Conservation (phyloP, 2,329 filamentous ascomycete genomes). For the Trichoderma sp. region DNA sequence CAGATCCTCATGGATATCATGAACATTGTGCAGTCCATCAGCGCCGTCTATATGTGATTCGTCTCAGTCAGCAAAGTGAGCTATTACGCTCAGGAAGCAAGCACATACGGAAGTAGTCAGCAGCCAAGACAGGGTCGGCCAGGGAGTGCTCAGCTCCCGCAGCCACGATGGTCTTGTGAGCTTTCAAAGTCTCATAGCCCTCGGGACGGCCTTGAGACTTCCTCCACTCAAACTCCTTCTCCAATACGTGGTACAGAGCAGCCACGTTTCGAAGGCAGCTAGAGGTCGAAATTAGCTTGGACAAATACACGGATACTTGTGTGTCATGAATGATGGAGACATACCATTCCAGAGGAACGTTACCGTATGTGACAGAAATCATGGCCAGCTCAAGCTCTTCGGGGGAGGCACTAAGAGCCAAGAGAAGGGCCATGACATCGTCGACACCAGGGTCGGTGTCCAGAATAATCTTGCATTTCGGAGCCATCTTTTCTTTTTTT, state of each 20-base stretch:
- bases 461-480: constrained; percentile 74
- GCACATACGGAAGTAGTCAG: constrained; percentile 79
- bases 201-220: constrained; percentile 61
- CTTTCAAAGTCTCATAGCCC: constrained; percentile 70
- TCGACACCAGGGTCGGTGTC: constrained; percentile 81
- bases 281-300: neutral
- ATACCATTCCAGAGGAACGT: constrained; percentile 81
- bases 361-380: constrained; percentile 89
- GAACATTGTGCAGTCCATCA: constrained; percentile 75
- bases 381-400: constrained; percentile 84
- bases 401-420: constrained; percentile 76
- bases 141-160: constrained; percentile 83
- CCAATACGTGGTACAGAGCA: constrained; percentile 85
- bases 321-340: constrained; percentile 19
- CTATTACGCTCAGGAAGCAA: constrained; percentile 23
- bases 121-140: constrained; percentile 75
- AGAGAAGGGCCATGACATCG: constrained; percentile 82
- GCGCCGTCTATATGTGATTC: constrained; percentile 56
- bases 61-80: neutral
- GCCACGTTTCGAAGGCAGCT: constrained; percentile 87
- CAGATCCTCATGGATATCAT: constrained; percentile 70
- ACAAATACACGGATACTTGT: neutral
- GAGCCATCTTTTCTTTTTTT: constrained; percentile 15
- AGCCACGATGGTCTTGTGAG: constrained; percentile 77
- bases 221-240: constrained; percentile 85